These are phyloP conservation scores for Blakeslea trispora DNA, from an alignment of 371 early-diverging fungal genomes.

Conservation along the genomic window DNA sequence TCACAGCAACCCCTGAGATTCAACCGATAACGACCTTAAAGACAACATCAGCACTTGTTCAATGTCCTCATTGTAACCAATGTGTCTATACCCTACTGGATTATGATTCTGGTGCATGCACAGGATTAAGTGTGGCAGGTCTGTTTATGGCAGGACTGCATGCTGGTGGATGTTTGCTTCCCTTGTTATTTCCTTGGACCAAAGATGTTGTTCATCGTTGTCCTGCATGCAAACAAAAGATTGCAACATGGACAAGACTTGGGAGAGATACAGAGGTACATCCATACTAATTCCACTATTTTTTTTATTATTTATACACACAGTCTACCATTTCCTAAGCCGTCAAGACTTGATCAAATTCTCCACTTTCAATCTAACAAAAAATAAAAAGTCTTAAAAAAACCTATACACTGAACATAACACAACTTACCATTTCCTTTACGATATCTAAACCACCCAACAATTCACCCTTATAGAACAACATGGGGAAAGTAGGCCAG, in stretches of 20 bases:
- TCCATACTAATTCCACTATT: constrained; percentile 9
- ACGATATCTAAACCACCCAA: constrained; percentile 95
- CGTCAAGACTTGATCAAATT: constrained; percentile 49
- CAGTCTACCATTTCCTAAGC: constrained; percentile 25
- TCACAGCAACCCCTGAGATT: neutral
- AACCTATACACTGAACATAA: neutral
- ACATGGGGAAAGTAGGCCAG: constrained; percentile 65
- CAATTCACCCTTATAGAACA: constrained; percentile 92
- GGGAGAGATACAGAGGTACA: constrained; percentile 21
- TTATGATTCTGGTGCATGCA: constrained; percentile 19
- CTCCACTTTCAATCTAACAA: constrained; percentile 43
- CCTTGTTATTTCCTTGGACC: constrained; percentile 22
- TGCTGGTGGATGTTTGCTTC: constrained; percentile 16
- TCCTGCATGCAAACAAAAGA: constrained; percentile 19
- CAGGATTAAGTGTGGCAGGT: constrained; percentile 17
- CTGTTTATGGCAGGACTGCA: constrained; percentile 18
- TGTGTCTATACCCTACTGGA: constrained; percentile 15
- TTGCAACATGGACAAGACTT: constrained; percentile 25
- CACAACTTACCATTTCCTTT: constrained; percentile 73
- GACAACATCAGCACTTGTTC: constrained; percentile 13
- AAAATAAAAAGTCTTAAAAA: neutral
- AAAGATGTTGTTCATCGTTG: constrained; percentile 22
- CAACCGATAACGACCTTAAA: constrained; percentile 3
- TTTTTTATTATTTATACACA: constrained; percentile 5
- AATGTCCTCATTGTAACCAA: constrained; percentile 24